Base-by-base conservation (phyloP, 129 eudicot genomes). In the Silybum marianum region DNA sequence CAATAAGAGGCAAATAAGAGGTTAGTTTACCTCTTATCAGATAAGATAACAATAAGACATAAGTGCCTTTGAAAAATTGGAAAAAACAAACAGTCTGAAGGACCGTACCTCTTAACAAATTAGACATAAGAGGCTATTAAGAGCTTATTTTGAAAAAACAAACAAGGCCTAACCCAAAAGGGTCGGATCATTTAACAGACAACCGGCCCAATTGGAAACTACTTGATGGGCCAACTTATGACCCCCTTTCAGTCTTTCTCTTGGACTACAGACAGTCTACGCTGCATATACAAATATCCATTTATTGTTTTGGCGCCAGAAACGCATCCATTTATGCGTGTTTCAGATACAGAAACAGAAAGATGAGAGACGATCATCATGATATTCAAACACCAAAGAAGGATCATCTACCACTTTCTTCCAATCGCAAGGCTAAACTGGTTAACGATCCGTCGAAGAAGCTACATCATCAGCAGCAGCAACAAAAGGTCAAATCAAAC, bases 321-420 rank as follows among this genome's bases (percentile, higher is more conserved):
- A 84, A 13, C 28, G 73, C 65, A 63, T 67, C 58, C 69, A 39
- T 71, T 71, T 39, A 2, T 76, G 77, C 54, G 76, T 79, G 70
- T 51, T 25, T 26, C n/a, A 51, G 40, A 44, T 24, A 54, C 38
- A 22, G 72, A 60, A 25, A 34, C 38, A 34, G 72, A 60, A 25
- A 69, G 34, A 72, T 66, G 74, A 82, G 48, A 66, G 80, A 75
- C 18, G 85, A 81, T 48, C 71, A 80, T 85, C 84, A 81, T 66
- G 79, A 70, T 12, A 32, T 85, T 76, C 88, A 70, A 76, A 80
- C 85, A 26, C 88, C 82, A 22, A 72, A 85, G 73, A 78, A 84
- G 80, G 87, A 84, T 14, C 72, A 34, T 48, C 11, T 58, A 4
- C 67, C 12, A 23, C 71, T 36, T 75, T 39, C 76, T 24, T 78